Conservation (phyloP, 75 land plant genomes). For the Ceratopteris richardii region DNA sequence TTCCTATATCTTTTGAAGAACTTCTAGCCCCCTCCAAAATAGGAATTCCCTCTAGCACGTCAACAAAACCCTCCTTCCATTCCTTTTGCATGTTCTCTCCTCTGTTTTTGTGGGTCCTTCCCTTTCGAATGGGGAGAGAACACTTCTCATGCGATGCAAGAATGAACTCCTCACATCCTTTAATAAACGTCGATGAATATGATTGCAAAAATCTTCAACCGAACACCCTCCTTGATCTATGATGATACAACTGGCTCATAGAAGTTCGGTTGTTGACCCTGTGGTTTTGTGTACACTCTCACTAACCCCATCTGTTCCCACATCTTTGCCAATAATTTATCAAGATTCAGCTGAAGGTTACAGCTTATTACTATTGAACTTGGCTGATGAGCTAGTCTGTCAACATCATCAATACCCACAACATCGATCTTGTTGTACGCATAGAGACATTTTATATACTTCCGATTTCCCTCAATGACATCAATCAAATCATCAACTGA, state of each 20-base stretch:
- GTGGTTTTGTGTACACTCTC: constrained; percentile 94
- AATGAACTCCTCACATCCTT: constrained; percentile 90
- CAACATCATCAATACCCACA: constrained; percentile 97
- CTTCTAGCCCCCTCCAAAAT: too few relatives aligned
- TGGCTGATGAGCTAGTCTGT: constrained; percentile 82
- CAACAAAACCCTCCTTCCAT: too few relatives aligned
- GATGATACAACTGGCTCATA: constrained; percentile 89
- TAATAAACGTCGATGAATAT: constrained; percentile 74
- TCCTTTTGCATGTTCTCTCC: too few relatives aligned
- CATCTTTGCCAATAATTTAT: constrained; percentile 89
- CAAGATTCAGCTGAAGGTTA: constrained; percentile 92
- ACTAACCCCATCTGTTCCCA: constrained; percentile 99
- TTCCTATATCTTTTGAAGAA: too few relatives aligned
- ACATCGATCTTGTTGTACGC: constrained; percentile 99
- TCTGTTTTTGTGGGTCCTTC: too few relatives aligned
- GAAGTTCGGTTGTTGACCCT: constrained; percentile 99
- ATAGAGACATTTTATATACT: constrained; percentile 94
- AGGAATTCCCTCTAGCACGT: too few relatives aligned
- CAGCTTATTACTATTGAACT: constrained; percentile 98
- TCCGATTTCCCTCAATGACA: constrained; percentile 96
- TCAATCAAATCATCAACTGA: constrained; percentile 98
- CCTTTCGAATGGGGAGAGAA: too few relatives aligned
- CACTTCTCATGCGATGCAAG: too few relatives aligned
- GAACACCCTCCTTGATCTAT: constrained; percentile 93
- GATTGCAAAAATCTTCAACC: constrained; percentile 96